A percentile compares a stretch with the other conserved stretches of the same genome.
Evolutionary conservation across 768 basidiomycete genomes (phyloP).

Genomic region (Amanita pseudoporphyria): DNA sequence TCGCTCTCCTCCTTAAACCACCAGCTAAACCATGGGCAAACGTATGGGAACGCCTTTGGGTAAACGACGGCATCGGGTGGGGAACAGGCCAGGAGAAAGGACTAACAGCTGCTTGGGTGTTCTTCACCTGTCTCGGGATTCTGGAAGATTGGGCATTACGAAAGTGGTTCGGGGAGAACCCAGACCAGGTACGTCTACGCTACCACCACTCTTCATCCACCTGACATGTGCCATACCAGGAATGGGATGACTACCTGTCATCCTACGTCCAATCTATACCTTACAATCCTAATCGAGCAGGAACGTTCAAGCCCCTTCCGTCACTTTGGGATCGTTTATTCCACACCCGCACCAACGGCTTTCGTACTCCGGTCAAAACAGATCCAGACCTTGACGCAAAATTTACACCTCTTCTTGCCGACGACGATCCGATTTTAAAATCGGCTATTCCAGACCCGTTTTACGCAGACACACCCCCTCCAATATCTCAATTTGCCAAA

Average conservation of each 20-base stretch:
- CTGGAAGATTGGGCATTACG: conserved; percentile 46
- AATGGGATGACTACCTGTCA: conserved; percentile 62
- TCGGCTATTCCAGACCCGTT: conserved; percentile 1
- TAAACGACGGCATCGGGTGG: conserved; percentile 39
- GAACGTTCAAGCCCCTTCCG: conserved; percentile 43
- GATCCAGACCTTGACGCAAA: background rate
- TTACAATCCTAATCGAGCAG: conserved; percentile 42
- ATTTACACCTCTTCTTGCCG: background rate
- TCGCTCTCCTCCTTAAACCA: conserved; percentile 41
- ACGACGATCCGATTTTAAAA: background rate
- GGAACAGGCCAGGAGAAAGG: conserved; percentile 47
- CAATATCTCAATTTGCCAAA: background rate
- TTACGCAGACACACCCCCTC: conserved; percentile 3
- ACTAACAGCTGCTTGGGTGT: conserved; percentile 44
- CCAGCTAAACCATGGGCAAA: conserved; percentile 42
- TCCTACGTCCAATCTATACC: conserved; percentile 48
- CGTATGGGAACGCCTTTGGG: conserved; percentile 54
- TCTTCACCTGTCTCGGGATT: conserved; percentile 39
- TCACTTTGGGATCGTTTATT: conserved; percentile 48
- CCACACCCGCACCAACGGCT: background rate
- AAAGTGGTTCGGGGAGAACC: conserved; percentile 51
- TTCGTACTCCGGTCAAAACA: background rate
- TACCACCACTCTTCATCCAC: background rate
- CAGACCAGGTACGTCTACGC: conserved; percentile 43
- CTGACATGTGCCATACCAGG: conserved; percentile 24